Evolutionary conservation across 2,329 filamentous ascomycete genomes (phyloP), one percentile per base, ranked within the genome.

Genomic region (Penicillium brevicompactum): DNA sequence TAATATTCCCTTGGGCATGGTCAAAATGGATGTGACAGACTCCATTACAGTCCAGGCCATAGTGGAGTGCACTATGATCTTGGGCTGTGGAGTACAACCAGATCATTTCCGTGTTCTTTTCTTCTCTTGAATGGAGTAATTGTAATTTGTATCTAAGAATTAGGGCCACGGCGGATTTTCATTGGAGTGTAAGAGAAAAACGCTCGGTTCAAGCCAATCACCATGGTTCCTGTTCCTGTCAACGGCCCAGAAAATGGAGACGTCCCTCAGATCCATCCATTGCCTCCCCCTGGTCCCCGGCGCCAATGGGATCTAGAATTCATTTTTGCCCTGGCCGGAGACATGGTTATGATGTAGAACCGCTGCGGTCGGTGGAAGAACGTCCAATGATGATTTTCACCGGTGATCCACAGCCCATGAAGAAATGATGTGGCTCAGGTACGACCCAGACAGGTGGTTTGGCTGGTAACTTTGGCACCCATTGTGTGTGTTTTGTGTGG

Each of bases 31-130:
- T 50, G 46, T 45, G 31, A 51, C 24, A 40, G 27, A 42, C 22
- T 31, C 46, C 34, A 49, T 59, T 30, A 22, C n/a, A 48, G 48
- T 58, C 57, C 51, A 57, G 55, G 45, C 57, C 51, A 30, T 50
- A 32, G 57, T 59, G 57, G 57, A 50, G 45, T 41, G 16, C 7
- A 10, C 34, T 53, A 45, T 31, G n/a, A 31, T 41, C 51, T 54
- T 49, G 51, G 43, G 7, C 48, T 42, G 49, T 58, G 55, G 55
- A 58, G 55, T 57, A 30, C 18, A n/a, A 42, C 47, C 14, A 24
- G 41, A 55, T 46, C 31, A 7, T 37, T n/a, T 37, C n/a, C 31
- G 10, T 37, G 13, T 37, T n/a, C 34, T 7, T n/a, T n/a, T 37
- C 31, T 34, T 34, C 13, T 34, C 31, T 14, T 34, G 4, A 5